These are phyloP conservation scores for Termitomyces sp. DNA, from an alignment of 768 basidiomycete species.

Conservation along the genomic window DNA sequence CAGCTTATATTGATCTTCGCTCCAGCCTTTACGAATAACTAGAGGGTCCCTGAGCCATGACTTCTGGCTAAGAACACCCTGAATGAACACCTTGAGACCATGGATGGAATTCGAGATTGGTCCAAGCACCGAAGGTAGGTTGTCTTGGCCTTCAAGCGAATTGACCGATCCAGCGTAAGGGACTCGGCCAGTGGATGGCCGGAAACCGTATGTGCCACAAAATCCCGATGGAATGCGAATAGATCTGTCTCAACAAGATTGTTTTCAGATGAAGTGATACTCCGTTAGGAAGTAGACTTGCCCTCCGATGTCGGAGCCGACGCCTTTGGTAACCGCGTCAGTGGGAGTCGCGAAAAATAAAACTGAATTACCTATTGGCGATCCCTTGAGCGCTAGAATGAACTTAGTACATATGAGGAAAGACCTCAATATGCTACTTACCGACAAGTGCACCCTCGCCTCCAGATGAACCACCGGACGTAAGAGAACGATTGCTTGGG, in stretches of 20 bases:
- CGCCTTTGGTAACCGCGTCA: slow-evolving; percentile 11
- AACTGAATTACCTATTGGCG: slow-evolving; percentile 30
- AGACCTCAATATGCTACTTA: slow-evolving; percentile 10
- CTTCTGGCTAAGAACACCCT: slow-evolving; percentile 49
- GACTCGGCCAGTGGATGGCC: slow-evolving; percentile 63
- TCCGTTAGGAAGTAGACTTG: slow-evolving; percentile 17
- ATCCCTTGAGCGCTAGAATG: slow-evolving; percentile 34
- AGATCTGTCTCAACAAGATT: slow-evolving; percentile 38
- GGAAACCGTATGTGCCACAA: slow-evolving; percentile 65
- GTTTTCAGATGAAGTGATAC: not conserved
- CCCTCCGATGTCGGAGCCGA: slow-evolving; percentile 83
- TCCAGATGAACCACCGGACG: slow-evolving; percentile 77
- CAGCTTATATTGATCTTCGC: slow-evolving; percentile 51
- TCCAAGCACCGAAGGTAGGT: slow-evolving; percentile 66
- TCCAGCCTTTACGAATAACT: slow-evolving; percentile 53
- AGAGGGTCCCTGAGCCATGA: slow-evolving; percentile 68
- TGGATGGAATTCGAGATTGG: slow-evolving; percentile 55
- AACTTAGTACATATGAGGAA: not conserved
- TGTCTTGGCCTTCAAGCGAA: slow-evolving; percentile 66
- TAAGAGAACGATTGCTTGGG: slow-evolving; percentile 66
- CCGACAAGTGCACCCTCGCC: slow-evolving; percentile 80
- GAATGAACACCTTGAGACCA: slow-evolving; percentile 60
- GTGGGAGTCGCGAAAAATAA: not conserved
- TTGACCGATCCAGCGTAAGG: slow-evolving; percentile 67
- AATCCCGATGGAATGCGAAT: slow-evolving; percentile 67